Conservation (phyloP, 1,284 basidiomycete species). For the Pseudozyma tsukubaensis region DNA sequence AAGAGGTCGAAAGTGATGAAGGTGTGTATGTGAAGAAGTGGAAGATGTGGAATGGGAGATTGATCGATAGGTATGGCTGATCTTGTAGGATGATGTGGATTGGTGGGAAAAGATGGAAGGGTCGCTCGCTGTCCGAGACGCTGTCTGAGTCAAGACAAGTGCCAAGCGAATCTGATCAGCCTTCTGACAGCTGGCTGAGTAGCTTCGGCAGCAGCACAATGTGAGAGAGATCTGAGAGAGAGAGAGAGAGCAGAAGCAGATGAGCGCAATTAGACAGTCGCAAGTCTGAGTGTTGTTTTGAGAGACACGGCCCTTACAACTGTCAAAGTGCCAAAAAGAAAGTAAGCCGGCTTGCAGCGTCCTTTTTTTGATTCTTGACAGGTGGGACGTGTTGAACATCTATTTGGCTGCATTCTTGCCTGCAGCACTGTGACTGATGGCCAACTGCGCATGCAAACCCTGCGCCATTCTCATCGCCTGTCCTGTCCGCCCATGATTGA, state of each 20-base stretch:
- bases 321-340: not conserved
- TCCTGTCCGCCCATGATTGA: not conserved
- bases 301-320: not conserved
- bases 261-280: too few relatives aligned
- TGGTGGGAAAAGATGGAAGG: not conserved
- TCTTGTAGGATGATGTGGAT: not conserved
- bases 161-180: too few relatives aligned
- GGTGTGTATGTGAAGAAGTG: not conserved
- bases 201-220: too few relatives aligned
- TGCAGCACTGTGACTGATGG: not conserved
- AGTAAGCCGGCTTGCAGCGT: not conserved
- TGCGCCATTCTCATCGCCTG: not conserved
- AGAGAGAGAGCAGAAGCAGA: too few relatives aligned
- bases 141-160: too few relatives aligned
- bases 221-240: too few relatives aligned
- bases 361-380: slow-evolving; percentile 13
- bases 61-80: too few relatives aligned
- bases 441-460: slow-evolving; percentile 1
- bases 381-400: slow-evolving; percentile 10
- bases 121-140: too few relatives aligned
- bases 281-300: slow-evolving; percentile 1
- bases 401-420: not conserved
- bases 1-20: not conserved
- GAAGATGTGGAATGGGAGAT: not conserved
- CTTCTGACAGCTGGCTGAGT: too few relatives aligned